phyloP scores from a whole-genome alignment of 2,329 filamentous ascomycete genomes.

The Colletotrichum scovillei region DNA sequence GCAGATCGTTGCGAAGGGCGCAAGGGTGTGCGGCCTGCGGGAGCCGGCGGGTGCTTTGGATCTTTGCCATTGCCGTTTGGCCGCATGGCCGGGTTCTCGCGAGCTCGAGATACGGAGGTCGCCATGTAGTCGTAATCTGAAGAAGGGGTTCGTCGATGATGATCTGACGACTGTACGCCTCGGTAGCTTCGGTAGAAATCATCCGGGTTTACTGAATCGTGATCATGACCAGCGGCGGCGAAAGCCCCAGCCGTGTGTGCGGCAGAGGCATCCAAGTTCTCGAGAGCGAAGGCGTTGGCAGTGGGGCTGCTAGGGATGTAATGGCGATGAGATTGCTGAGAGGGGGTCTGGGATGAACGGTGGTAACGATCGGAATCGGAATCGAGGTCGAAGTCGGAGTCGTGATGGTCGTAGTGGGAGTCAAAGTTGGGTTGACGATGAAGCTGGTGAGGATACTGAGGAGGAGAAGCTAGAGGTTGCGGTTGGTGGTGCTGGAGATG shows the following conservation, averaged over 20 bases:
- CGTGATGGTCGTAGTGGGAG: slow-evolving; percentile 41
- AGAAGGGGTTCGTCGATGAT: slow-evolving; percentile 38
- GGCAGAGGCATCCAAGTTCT: slow-evolving; percentile 34
- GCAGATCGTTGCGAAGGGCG: slow-evolving; percentile 62
- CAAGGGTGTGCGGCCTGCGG: slow-evolving; percentile 51
- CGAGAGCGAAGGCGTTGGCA: slow-evolving; percentile 34
- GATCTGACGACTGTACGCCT: slow-evolving; percentile 48
- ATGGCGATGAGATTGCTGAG: slow-evolving; percentile 36
- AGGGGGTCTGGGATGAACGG: slow-evolving; percentile 37
- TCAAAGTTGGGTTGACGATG: slow-evolving; percentile 39
- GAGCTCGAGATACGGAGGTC: slow-evolving; percentile 47
- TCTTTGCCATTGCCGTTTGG: slow-evolving; percentile 63
- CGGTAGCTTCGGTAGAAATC: slow-evolving; percentile 66
- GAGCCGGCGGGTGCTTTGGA: slow-evolving; percentile 57
- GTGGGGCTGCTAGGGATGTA: slow-evolving; percentile 39
- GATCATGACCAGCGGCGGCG: slow-evolving; percentile 47
- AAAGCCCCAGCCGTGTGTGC: slow-evolving; percentile 40
- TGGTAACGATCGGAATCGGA: slow-evolving; percentile 41
- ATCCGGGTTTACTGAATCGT: slow-evolving; percentile 61
- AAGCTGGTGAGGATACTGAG: slow-evolving; percentile 41
- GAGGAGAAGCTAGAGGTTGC: slow-evolving; percentile 39
- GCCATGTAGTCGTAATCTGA: slow-evolving; percentile 50
- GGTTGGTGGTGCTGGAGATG: slow-evolving; percentile 41
- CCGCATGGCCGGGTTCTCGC: slow-evolving; percentile 56
- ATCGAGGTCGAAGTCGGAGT: slow-evolving; percentile 42